Evolutionary conservation across 345 rosid species (phyloP), one percentile per base, ranked within the genome.

Genomic region (Atalantia buxifolia): DNA sequence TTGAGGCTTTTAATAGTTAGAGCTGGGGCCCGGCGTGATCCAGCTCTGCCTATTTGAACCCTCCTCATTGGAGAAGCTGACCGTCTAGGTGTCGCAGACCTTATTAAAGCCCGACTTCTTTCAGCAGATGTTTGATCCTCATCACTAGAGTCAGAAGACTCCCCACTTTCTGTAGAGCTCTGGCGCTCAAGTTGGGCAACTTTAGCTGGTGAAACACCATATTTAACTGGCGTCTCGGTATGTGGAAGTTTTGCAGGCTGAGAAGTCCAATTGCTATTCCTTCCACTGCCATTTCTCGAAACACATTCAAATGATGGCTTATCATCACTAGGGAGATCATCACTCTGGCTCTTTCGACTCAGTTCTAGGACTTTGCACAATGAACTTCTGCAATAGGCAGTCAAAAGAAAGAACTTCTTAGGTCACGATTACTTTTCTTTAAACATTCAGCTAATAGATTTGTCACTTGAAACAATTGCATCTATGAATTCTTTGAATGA

Each of bases 61-160:
- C 92, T 87, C 76, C 90, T 84, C 92, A 89, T 90, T 36, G 92
- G 94, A 80, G 94, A 90, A 28, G 91, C 92, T 13, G 94, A 89
- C 83, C 94, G 85, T 77, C 89, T 91, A 38, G 91, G 87, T 24
- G 86, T 79, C 74, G 87, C 86, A 48, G 91, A 88, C 83, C 92
- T 86, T 70, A 82, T 55, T 48, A 85, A 69, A 79, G 84, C 33
- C 66, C 90, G 88, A 83, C 90, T 86, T 81, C 92, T 89, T 78
- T 89, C 92, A 9, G 42, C 80, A 71, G 88, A 80, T 9, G 35
- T 67, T 76, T 83, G 85, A 77, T 81, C 78, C 55, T 85, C 87
- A 53, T 88, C 90, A 72, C 87, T 72, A 27, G 85, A 82, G 62
- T 82, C 78, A 19, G 88, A 86, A 55, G 88, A 85, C 70, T 79